Evolutionary conservation across 331 rosid genomes (phyloP), one percentile per base, ranked within the genome.

Genomic region (Phaseolus coccineus): DNA sequence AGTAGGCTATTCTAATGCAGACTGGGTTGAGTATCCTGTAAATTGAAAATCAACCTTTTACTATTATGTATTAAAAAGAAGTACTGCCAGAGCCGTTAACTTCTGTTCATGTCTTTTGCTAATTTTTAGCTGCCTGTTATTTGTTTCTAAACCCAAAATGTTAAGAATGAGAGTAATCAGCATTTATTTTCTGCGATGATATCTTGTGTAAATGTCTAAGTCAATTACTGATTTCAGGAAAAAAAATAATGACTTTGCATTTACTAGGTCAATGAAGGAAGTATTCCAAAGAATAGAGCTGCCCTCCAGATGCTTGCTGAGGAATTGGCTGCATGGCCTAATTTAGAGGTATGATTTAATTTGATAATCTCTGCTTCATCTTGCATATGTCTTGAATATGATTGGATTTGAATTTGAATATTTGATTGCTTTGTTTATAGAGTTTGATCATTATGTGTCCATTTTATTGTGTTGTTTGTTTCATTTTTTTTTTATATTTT

Each of bases 311-410:
- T 90, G 83, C 92, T 95, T 22, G 97, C 99, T 19, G 94, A 88
- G 85, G 99, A 95, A 89, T 84, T 95, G 88, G 35, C 19, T 76
- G 64, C 87, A 7, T 95, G 99, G 99, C 99, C 98, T 77, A 91
- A 95, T 74, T 70, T 95, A 79, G 98, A 95, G 99, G 99, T 95
- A 87, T 69, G 62, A 25, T 77, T 70, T 42, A 71, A 55, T 79
- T 84, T 42, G 56, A 30, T 71, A 68, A 6, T 66, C 46, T 55
- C 35, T 40, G 27, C 6, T 73, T 55, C 68, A 25, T 56, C 35
- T 22, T 47, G 77, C 42, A 12, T 9, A 28, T 14, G 56, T 78
- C 14, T 76, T 53, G 19, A 63, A 16, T 30, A 48, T 37, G 50
- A 62, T 4, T 51, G 14, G 11, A 40, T 40, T 40, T 40, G 4